phyloP scores from a whole-genome alignment of 2,329 filamentous ascomycete genomes.

The Tolypocladium guangdongense region DNA sequence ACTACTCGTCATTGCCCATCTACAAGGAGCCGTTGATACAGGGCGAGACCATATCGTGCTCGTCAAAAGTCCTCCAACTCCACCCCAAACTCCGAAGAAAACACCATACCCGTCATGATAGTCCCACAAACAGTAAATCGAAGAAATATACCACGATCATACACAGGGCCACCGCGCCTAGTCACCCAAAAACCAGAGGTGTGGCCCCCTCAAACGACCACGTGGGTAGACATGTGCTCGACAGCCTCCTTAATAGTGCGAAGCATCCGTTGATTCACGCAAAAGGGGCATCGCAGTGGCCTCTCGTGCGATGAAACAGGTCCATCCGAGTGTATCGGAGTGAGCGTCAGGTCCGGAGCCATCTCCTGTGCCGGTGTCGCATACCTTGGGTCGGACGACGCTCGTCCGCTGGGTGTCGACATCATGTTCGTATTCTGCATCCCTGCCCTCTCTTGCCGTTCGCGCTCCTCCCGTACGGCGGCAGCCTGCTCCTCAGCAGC shows the following conservation, averaged over 20 bases:
- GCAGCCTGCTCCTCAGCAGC: conserved; percentile 47
- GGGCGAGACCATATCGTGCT: not conserved
- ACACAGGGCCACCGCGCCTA: not conserved
- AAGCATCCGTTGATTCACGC: conserved; percentile 50
- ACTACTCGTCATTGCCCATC: not conserved
- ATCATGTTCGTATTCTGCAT: conserved; percentile 18
- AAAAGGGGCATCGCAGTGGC: conserved; percentile 48
- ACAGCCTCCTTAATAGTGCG: conserved; percentile 50
- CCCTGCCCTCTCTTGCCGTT: conserved; percentile 31
- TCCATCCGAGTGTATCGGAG: conserved; percentile 40
- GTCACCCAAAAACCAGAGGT: not conserved
- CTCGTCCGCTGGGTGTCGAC: conserved; percentile 18
- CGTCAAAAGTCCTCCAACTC: not conserved
- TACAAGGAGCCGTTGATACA: not conserved
- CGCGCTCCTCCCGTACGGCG: conserved; percentile 40
- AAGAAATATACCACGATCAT: not conserved
- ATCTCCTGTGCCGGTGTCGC: conserved; percentile 24
- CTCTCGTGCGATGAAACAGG: conserved; percentile 34
- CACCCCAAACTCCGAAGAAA: not conserved
- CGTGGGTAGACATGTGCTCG: conserved; percentile 51
- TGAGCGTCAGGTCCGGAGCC: conserved; percentile 35
- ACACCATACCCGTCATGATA: not conserved
- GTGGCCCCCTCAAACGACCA: conserved; percentile 33
- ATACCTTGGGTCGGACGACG: conserved; percentile 21
- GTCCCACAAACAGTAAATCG: not conserved